These are phyloP conservation scores for Hypoxylon fragiforme DNA, from an alignment of 495 filamentous ascomycete species.

Conservation along the genomic window DNA sequence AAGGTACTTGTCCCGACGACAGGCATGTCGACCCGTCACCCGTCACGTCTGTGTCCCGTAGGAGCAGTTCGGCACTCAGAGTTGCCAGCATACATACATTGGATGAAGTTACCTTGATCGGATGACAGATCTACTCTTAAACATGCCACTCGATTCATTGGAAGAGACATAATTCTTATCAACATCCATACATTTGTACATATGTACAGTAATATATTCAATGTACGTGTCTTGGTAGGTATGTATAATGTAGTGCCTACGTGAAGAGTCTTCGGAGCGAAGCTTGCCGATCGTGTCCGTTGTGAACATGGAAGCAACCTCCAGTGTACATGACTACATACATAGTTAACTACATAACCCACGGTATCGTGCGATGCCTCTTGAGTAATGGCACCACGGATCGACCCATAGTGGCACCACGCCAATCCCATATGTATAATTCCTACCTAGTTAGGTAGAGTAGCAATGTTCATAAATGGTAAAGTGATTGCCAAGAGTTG, in stretches of 20 bases:
- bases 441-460: not conserved
- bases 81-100: conserved; percentile 18
- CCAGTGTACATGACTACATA: too few species aligned
- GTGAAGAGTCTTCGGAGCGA: conserved; percentile 20
- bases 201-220: too few species aligned
- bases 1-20: not conserved
- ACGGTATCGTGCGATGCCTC: conserved; percentile 23
- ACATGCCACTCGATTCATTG: conserved; percentile 23
- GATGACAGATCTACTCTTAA: conserved; percentile 25
- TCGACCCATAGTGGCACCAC: conserved; percentile 26
- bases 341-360: too few species aligned
- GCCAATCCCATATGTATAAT: not conserved
- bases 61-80: conserved; percentile 12
- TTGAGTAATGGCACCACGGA: conserved; percentile 23
- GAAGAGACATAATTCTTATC: conserved; percentile 21
- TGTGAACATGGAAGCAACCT: too few species aligned
- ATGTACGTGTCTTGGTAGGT: too few species aligned
- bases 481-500: conserved; percentile 24
- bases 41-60: not conserved
- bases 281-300: conserved; percentile 12
- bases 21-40: conserved; percentile 3
- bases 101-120: conserved; percentile 21
- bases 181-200: not conserved
- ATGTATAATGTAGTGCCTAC: too few species aligned
- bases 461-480: conserved; percentile 26